Evolutionary conservation across 2,329 filamentous ascomycete species (phyloP).

Genomic region (Sphaerulina vaccinii): DNA sequence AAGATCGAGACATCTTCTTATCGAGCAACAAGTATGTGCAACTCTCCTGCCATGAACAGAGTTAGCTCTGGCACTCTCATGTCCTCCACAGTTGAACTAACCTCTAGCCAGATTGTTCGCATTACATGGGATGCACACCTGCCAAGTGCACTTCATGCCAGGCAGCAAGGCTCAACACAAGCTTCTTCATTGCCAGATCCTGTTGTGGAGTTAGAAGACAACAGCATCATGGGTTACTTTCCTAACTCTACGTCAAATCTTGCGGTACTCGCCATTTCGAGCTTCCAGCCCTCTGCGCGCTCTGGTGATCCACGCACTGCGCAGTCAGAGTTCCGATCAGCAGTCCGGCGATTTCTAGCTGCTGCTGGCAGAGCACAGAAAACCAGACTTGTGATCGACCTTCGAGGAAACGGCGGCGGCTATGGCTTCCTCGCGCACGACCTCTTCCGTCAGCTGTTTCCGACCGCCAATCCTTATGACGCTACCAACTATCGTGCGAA

Average conservation of each 20-base stretch:
- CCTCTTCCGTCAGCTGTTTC: constrained; percentile 56
- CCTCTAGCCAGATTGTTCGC: background rate
- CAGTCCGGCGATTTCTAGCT: constrained; percentile 48
- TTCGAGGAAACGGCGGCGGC: constrained; percentile 62
- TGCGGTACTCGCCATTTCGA: constrained; percentile 48
- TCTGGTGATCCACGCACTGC: constrained; percentile 28
- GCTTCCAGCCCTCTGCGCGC: constrained; percentile 37
- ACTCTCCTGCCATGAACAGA: no score
- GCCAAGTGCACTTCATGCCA: constrained; percentile 2
- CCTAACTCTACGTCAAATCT: constrained; percentile 46
- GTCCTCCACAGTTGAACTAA: background rate
- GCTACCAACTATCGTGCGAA: constrained; percentile 45
- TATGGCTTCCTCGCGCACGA: constrained; percentile 43
- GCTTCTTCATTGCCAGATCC: constrained; percentile 1
- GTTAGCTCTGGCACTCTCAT: no score
- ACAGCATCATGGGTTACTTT: constrained; percentile 46
- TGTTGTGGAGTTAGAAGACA: constrained; percentile 5
- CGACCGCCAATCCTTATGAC: constrained; percentile 48
- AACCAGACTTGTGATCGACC: constrained; percentile 63
- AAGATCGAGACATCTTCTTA: background rate
- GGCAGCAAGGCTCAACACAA: background rate
- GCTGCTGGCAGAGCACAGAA: constrained; percentile 33
- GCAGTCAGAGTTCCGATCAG: constrained; percentile 43
- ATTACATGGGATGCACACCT: constrained; percentile 1
- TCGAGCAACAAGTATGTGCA: background rate